Conservation (phyloP, 2,329 filamentous ascomycete genomes). For the Blastomyces percursus region DNA sequence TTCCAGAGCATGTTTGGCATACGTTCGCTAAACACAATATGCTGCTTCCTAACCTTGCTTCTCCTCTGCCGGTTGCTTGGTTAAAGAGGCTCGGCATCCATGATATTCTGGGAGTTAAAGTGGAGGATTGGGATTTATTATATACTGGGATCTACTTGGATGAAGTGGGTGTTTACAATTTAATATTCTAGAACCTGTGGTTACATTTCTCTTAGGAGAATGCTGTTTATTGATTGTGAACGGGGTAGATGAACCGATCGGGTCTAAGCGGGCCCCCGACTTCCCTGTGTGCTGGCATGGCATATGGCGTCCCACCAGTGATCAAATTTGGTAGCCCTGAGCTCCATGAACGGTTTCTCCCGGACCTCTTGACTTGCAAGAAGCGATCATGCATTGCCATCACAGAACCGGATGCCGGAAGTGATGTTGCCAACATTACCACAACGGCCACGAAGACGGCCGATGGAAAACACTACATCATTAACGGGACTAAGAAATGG, state of each 20-base stretch:
- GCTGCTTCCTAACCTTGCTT: conserved; percentile 58
- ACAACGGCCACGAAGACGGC: conserved; percentile 53
- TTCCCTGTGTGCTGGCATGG: conserved; percentile 59
- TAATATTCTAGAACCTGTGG: not conserved
- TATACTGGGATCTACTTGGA: conserved; percentile 61
- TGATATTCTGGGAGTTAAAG: conserved; percentile 54
- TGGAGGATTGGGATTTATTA: conserved; percentile 64
- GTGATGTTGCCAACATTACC: conserved; percentile 61
- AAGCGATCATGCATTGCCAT: conserved; percentile 66
- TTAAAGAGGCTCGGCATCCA: conserved; percentile 55
- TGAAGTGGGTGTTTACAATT: conserved; percentile 39
- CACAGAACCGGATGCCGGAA: conserved; percentile 64
- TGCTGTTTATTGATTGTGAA: not conserved
- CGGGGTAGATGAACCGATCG: conserved; percentile 47
- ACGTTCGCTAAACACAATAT: conserved; percentile 57
- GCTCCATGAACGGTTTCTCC: conserved; percentile 56
- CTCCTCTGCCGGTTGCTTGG: conserved; percentile 58
- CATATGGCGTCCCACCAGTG: conserved; percentile 61
- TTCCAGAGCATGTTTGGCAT: conserved; percentile 53
- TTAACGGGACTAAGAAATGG: conserved; percentile 74
- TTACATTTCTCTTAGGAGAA: conserved; percentile 43
- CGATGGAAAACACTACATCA: conserved; percentile 56
- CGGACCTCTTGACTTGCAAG: conserved; percentile 54
- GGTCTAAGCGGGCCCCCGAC: conserved; percentile 54
- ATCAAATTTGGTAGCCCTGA: conserved; percentile 54